Evolutionary conservation across 2,329 filamentous ascomycete genomes (phyloP).

Genomic region (Zasmidium angulare): DNA sequence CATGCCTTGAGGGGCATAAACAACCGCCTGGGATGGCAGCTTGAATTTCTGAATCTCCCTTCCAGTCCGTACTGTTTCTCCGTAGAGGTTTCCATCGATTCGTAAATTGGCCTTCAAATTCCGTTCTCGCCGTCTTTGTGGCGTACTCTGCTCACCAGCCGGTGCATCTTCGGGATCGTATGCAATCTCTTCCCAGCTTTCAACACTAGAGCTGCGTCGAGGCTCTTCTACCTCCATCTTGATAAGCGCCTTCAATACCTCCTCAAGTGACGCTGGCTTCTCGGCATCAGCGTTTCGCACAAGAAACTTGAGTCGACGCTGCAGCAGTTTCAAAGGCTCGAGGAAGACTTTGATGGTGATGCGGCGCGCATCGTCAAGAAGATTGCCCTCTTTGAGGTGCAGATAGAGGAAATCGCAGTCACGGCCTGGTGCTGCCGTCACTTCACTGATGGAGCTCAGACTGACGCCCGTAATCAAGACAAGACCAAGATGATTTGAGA

Average conservation of each 20-base stretch:
- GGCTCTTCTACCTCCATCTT: slow-evolving; percentile 66
- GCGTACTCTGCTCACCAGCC: slow-evolving; percentile 48
- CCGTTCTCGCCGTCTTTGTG: slow-evolving; percentile 40
- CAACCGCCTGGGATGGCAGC: slow-evolving; percentile 74
- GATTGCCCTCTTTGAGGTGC: slow-evolving; percentile 64
- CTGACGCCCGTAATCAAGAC: slow-evolving; percentile 78
- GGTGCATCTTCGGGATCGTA: slow-evolving; percentile 31
- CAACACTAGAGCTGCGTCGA: slow-evolving; percentile 69
- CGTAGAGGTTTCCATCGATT: slow-evolving; percentile 61
- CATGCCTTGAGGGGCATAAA: slow-evolving; percentile 83
- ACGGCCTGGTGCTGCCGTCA: slow-evolving; percentile 83
- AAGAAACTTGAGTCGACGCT: slow-evolving; percentile 79
- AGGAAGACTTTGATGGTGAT: slow-evolving; percentile 92
- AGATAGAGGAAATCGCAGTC: slow-evolving; percentile 93
- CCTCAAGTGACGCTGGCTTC: slow-evolving; percentile 66
- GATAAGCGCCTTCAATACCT: slow-evolving; percentile 69
- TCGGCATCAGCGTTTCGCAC: slow-evolving; percentile 76
- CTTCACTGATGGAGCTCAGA: slow-evolving; percentile 77
- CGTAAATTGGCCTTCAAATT: slow-evolving; percentile 60
- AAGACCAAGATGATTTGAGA: slow-evolving; percentile 89
- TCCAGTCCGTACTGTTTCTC: slow-evolving; percentile 42
- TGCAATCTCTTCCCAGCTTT: slow-evolving; percentile 84
- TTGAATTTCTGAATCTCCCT: slow-evolving; percentile 70
- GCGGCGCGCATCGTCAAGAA: slow-evolving; percentile 64
- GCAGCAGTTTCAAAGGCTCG: slow-evolving; percentile 78